Evolutionary conservation across 2,329 filamentous ascomycete genomes (phyloP).

Genomic region (Diaporthe sp.): DNA sequence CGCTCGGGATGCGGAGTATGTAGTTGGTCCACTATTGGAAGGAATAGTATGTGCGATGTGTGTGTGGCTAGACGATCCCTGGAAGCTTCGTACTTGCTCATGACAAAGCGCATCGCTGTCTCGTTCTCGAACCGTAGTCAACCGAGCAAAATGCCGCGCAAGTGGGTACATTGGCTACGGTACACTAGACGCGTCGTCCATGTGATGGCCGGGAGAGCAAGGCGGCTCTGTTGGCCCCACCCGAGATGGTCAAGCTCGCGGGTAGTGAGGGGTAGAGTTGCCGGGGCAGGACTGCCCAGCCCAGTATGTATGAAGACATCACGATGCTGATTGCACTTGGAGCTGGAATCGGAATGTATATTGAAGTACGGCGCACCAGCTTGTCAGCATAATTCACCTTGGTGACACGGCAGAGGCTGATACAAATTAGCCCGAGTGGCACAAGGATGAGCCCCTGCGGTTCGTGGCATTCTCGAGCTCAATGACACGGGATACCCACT

Average conservation of each 20-base stretch:
- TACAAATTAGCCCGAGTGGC: neutral
- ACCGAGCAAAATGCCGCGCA: slow-evolving; percentile 1
- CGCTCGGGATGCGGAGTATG: slow-evolving; percentile 15
- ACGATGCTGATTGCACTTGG: neutral
- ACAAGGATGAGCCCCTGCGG: slow-evolving; percentile 23
- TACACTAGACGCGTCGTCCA: neutral
- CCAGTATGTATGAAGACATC: neutral
- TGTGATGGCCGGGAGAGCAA: neutral
- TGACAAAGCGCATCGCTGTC: neutral
- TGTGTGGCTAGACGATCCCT: neutral
- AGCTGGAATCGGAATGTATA: neutral
- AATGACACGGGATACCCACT: slow-evolving; percentile 20
- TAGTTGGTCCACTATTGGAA: slow-evolving; percentile 4
- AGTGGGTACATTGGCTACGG: neutral
- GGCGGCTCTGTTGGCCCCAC: neutral
- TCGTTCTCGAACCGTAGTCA: neutral
- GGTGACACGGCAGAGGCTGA: slow-evolving; percentile 6
- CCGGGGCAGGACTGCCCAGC: neutral
- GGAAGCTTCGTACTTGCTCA: neutral
- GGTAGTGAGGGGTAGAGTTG: slow-evolving; percentile 15
- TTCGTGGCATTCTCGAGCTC: neutral
- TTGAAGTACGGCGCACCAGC: neutral
- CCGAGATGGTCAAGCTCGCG: neutral
- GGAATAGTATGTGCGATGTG: neutral
- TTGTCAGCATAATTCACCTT: neutral